Evolutionary conservation across 805 yeast species (phyloP).

Genomic region (Yamadazyma kitorensis): DNA sequence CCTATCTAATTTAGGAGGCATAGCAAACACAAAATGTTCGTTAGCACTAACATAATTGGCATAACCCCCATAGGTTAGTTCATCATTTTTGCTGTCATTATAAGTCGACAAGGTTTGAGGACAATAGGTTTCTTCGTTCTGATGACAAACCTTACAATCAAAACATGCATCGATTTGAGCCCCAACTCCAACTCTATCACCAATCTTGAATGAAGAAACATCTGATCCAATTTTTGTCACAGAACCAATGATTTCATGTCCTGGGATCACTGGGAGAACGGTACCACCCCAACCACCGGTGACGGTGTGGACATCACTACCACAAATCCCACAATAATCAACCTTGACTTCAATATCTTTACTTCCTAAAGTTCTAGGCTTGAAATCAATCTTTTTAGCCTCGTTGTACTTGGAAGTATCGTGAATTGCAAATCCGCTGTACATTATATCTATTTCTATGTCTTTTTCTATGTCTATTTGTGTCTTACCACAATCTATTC

Average conservation of each 20-base stretch:
- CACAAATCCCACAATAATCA: constrained; percentile 65
- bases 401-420: constrained; percentile 29
- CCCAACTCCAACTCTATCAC: constrained; percentile 80
- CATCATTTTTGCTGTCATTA: constrained; percentile 36
- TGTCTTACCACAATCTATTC: too few species aligned
- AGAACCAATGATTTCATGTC: constrained; percentile 65
- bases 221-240: constrained; percentile 59
- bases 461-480: too few species aligned
- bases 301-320: constrained; percentile 54
- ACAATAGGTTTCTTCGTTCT: constrained; percentile 49
- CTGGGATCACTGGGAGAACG: constrained; percentile 39
- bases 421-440: constrained; percentile 30
- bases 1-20: constrained; percentile 44
- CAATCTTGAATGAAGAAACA: constrained; percentile 58
- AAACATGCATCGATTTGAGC: constrained; percentile 63
- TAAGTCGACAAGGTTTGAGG: constrained; percentile 49
- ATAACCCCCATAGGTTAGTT: constrained; percentile 45
- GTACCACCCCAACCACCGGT: constrained; percentile 50
- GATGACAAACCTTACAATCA: constrained; percentile 55
- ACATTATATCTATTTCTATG: constrained; percentile 4
- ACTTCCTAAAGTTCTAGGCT: constrained; percentile 23
- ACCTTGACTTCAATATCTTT: constrained; percentile 56
- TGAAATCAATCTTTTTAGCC: constrained; percentile 30
- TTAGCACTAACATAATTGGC: constrained; percentile 45
- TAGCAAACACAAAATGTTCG: constrained; percentile 43